Base-by-base conservation (phyloP, 2,329 filamentous ascomycete species). In the Tolypocladium ophioglossoides region DNA sequence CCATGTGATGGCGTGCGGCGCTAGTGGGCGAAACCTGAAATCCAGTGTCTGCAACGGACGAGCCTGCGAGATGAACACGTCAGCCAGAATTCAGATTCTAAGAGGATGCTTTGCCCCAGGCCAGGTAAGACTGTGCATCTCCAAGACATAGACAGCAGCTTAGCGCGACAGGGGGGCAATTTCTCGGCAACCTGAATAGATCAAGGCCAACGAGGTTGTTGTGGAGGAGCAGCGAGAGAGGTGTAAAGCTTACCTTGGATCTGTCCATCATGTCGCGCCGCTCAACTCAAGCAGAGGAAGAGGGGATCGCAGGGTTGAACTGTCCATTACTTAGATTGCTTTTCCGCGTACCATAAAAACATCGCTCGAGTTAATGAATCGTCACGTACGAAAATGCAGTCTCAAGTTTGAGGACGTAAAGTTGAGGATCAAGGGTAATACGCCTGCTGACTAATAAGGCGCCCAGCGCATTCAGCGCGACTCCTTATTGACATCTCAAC, bases 41-140 rank as follows among this genome's bases (percentile, higher is more conserved):
- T 67, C 63, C 24, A 79, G 67, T 3, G 74, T 68, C 59, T 76
- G 74, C 10, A 83, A 70, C 1, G 76, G 76, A 8, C 76, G 72
- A 47, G 72, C 71, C 70, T 76, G 61, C 16, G 16, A 16, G 30
- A 18, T 12, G 10, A 22, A 14, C 37, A 22, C 8, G 32, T 58
- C 40, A 48, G 20, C 50, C 38, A 37, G 34, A 39, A 30, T 57
- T 41, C 53, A 52, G 22, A 30, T 10, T 2, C 27, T 2, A 30
- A n/a, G 16, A 16, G 49, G n/a, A 1, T 16, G 12, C 18, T 53
- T 27, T 20, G 60, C 27, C 27, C 46, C 63, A 66, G 57, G 11
- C 18, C 16, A 18, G 40, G 10, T 10, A 30, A 18, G 8, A 30
- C 1, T 12, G 24, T 30, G 41, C 24, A 46, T 9, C 16, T n/a